A percentile compares a stretch with the other conserved stretches of the same genome.
Evolutionary conservation across 805 yeast genomes (phyloP).

Genomic region (Jamesozyma spencerorum): DNA sequence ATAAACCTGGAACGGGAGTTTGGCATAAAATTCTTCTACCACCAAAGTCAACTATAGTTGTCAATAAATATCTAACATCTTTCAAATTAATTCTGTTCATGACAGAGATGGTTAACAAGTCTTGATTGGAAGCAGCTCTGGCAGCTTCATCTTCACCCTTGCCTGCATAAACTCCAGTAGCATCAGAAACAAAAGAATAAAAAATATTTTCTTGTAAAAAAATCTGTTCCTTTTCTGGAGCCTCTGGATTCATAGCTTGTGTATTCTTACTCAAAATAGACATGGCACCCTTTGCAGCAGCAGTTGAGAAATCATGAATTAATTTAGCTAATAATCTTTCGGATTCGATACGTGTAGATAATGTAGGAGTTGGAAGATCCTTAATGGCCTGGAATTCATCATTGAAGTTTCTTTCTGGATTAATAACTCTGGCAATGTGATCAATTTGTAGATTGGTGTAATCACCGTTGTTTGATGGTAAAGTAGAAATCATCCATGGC

Average conservation of each 20-base stretch:
- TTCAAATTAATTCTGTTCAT: constrained; percentile 56
- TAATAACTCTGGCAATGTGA: constrained; percentile 21
- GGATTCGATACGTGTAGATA: constrained; percentile 61
- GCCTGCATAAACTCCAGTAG: constrained; percentile 45
- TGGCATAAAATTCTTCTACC: constrained; percentile 87
- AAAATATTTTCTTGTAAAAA: constrained; percentile 77
- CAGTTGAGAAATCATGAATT: constrained; percentile 63
- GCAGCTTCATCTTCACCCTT: constrained; percentile 84
- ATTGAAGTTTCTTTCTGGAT: constrained; percentile 65
- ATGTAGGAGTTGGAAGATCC: constrained; percentile 51
- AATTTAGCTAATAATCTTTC: constrained; percentile 68
- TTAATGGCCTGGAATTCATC: constrained; percentile 79
- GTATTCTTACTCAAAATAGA: constrained; percentile 66
- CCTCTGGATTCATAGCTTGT: constrained; percentile 72
- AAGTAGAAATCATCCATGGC: constrained; percentile 58
- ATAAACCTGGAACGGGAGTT: constrained; percentile 86
- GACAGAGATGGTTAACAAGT: constrained; percentile 59
- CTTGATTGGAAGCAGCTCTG: constrained; percentile 69
- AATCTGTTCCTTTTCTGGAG: constrained; percentile 50
- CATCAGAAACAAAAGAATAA: constrained; percentile 67
- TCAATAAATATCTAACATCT: constrained; percentile 62
- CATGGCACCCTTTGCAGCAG: constrained; percentile 73
- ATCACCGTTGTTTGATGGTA: constrained; percentile 40
- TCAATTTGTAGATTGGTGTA: constrained; percentile 47
- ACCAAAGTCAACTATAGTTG: constrained; percentile 81